Conservation (phyloP, 2,329 filamentous ascomycete genomes). For the Pezicula neosporulosa region DNA sequence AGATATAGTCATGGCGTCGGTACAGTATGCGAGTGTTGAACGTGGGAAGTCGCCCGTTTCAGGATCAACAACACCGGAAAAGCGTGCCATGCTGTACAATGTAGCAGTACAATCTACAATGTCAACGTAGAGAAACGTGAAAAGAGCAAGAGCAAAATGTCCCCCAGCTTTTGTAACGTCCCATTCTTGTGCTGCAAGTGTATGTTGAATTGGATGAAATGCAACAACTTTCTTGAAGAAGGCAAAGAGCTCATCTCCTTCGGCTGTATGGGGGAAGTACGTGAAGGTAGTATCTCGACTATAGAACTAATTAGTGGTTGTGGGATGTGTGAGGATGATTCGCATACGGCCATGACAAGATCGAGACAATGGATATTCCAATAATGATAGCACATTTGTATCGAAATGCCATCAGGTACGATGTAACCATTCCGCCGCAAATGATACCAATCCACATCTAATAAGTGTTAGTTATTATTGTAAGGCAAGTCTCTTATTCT, state of each 20-base stretch:
- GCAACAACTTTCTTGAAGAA: constrained; percentile 72
- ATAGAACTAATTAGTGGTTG: constrained; percentile 1
- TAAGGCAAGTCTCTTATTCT: no score
- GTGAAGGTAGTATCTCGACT: constrained; percentile 66
- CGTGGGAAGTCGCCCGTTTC: constrained; percentile 80
- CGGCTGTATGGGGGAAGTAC: constrained; percentile 64
- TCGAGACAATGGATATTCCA: constrained; percentile 67
- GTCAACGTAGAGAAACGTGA: constrained; percentile 78
- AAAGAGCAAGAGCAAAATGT: constrained; percentile 67
- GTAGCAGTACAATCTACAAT: constrained; percentile 77
- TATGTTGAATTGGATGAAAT: constrained; percentile 66
- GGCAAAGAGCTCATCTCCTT: constrained; percentile 62
- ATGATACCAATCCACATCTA: constrained; percentile 84
- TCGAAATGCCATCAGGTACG: constrained; percentile 75
- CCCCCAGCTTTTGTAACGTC: constrained; percentile 44
- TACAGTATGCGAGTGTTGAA: constrained; percentile 75
- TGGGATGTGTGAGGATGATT: background rate
- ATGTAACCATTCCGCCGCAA: constrained; percentile 74
- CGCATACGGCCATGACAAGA: constrained; percentile 71
- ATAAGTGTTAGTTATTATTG: background rate
- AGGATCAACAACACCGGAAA: constrained; percentile 61
- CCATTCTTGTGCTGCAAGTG: constrained; percentile 65
- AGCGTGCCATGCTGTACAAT: constrained; percentile 78
- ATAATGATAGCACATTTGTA: constrained; percentile 74
- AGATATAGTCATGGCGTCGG: constrained; percentile 68